Evolutionary conservation across 164 flowering plant species (phyloP).

Genomic region (Piper longum): DNA sequence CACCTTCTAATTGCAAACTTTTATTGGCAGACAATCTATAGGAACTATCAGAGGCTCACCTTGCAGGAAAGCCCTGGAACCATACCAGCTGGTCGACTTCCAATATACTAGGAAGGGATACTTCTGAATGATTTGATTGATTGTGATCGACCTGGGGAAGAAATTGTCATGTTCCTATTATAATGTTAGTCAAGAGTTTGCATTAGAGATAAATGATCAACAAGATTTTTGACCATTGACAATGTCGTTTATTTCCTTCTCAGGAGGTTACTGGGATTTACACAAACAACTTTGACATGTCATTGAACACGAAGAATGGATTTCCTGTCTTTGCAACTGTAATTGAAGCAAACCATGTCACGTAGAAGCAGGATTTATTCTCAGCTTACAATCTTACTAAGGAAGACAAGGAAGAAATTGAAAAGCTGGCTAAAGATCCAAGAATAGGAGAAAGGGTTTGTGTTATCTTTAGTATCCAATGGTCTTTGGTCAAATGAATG

Average conservation of each 20-base stretch:
- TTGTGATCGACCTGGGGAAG: constrained; percentile 99
- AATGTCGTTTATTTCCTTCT: constrained; percentile 5
- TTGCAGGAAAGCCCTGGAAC: constrained; percentile 98
- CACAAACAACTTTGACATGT: constrained; percentile 87
- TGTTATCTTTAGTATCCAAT: constrained; percentile 1
- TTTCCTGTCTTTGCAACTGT: constrained; percentile 97
- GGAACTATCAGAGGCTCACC: constrained; percentile 85
- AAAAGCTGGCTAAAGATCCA: constrained; percentile 91
- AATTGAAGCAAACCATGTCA: constrained; percentile 84
- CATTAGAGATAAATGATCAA: neutral
- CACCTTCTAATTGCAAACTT: neutral
- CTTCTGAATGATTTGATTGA: constrained; percentile 91
- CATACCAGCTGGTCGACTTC: constrained; percentile 92
- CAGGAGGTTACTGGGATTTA: constrained; percentile 97
- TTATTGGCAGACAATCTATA: constrained; percentile 60
- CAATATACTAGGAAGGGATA: constrained; percentile 97
- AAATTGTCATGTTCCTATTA: constrained; percentile 38
- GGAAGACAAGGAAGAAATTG: constrained; percentile 91
- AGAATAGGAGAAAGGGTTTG: constrained; percentile 91
- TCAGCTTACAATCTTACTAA: constrained; percentile 95
- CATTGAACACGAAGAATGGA: constrained; percentile 92
- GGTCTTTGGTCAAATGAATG: neutral
- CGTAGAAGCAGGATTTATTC: constrained; percentile 93
- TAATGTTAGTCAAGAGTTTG: neutral
- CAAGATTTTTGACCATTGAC: neutral